A percentile compares a stretch with the other conserved stretches of the same genome.
These are phyloP conservation scores for Neoboletus brunneissimus DNA, from an alignment of 768 basidiomycete species.

Conservation along the genomic window DNA sequence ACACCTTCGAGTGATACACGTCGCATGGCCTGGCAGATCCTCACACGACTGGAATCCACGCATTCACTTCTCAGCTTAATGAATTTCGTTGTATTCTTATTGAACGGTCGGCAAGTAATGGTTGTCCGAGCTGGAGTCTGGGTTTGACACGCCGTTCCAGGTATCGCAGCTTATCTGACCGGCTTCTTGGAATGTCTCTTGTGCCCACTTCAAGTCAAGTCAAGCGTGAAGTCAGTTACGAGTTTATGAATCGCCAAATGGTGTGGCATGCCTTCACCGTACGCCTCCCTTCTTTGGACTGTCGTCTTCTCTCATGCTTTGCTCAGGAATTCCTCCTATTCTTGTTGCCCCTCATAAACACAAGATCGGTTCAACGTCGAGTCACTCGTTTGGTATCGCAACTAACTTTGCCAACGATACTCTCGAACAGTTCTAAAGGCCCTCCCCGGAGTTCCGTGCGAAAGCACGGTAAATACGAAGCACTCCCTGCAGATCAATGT, in stretches of 20 bases:
- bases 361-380: constrained; percentile 60
- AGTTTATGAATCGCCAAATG: constrained; percentile 99
- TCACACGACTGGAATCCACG: constrained; percentile 65
- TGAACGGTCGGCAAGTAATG: constrained; percentile 72
- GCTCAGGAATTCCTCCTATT: constrained; percentile 94
- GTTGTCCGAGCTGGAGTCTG: neutral
- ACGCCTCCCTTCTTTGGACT: constrained; percentile 25
- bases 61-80: constrained; percentile 60
- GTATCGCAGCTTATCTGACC: constrained; percentile 80
- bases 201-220: constrained; percentile 67
- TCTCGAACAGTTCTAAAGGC: constrained; percentile 28
- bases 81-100: constrained; percentile 83
- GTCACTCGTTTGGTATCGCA: constrained; percentile 37
- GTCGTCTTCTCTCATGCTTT: constrained; percentile 2
- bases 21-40: constrained; percentile 66
- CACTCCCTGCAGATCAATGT: constrained; percentile 73
- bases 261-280: constrained; percentile 99
- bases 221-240: constrained; percentile 88
- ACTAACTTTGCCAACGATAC: constrained; percentile 30
- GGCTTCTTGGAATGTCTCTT: constrained; percentile 72
- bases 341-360: constrained; percentile 79
- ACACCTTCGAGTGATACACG: constrained; percentile 75
- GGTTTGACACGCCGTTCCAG: constrained; percentile 40
- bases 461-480: constrained; percentile 60
- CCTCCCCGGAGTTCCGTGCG: constrained; percentile 8